Evolutionary conservation across 2,329 filamentous ascomycete genomes (phyloP).

Genomic region (Trichophyton mentagrophytes): DNA sequence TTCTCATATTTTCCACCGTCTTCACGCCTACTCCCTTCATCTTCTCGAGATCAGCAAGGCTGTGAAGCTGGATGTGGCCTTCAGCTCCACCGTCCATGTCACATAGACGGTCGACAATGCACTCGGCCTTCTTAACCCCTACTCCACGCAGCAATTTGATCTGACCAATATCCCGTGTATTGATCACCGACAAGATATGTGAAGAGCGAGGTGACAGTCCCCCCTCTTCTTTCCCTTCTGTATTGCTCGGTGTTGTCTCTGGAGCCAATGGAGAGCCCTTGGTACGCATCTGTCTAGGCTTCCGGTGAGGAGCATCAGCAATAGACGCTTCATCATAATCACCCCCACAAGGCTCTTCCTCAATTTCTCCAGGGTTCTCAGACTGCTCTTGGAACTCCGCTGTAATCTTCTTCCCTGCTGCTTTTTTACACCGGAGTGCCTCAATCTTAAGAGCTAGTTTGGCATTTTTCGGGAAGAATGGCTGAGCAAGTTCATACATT

Average conservation of each 20-base stretch:
- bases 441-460: constrained; percentile 53
- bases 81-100: constrained; percentile 25
- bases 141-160: constrained; percentile 37
- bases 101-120: constrained; percentile 36
- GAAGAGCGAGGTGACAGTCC: constrained; percentile 29
- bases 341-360: background rate
- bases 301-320: background rate
- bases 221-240: background rate
- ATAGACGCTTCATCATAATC: background rate
- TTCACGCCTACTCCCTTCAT: constrained; percentile 34
- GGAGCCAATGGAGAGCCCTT: background rate
- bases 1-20: constrained; percentile 37
- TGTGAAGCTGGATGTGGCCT: constrained; percentile 21
- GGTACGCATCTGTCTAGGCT: background rate
- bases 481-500: constrained; percentile 75
- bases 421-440: background rate
- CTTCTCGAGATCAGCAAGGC: constrained; percentile 29
- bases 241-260: constrained; percentile 10
- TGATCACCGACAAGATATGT: constrained; percentile 35
- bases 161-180: constrained; percentile 33
- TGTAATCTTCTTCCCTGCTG: background rate
- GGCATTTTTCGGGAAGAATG: constrained; percentile 73
- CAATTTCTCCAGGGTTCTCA: background rate
- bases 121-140: constrained; percentile 36
- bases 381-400: background rate